A percentile compares a stretch with the other conserved stretches of the same genome.
Evolutionary conservation across 2,329 filamentous ascomycete genomes (phyloP).

Genomic region (Neopestalotiopsis clavispora): DNA sequence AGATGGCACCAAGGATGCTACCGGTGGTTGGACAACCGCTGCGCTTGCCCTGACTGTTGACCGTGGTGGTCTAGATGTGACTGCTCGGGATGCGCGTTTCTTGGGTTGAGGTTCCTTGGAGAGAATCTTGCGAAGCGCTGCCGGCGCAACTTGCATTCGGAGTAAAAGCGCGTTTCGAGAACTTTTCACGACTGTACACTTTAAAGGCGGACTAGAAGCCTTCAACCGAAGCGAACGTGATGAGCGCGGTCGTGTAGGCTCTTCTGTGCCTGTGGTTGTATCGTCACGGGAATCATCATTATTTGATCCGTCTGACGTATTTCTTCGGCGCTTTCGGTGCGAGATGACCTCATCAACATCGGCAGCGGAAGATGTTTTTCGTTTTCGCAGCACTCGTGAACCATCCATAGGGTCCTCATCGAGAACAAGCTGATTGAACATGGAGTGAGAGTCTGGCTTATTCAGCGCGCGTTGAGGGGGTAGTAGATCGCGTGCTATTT

Average conservation of each 20-base stretch:
- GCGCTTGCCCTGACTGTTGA: slow-evolving; percentile 38
- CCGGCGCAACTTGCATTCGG: slow-evolving; percentile 60
- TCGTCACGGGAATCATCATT: slow-evolving; percentile 38
- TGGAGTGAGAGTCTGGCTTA: slow-evolving; percentile 74
- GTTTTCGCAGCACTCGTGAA: slow-evolving; percentile 79
- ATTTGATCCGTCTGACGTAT: slow-evolving; percentile 48
- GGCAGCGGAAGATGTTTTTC: slow-evolving; percentile 77
- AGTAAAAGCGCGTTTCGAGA: slow-evolving; percentile 55
- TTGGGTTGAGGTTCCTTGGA: slow-evolving; percentile 61
- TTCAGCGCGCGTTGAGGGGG: slow-evolving; percentile 69
- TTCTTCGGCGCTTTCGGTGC: slow-evolving; percentile 59
- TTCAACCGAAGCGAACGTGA: slow-evolving; percentile 67
- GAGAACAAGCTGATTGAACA: slow-evolving; percentile 75
- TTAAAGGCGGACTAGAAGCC: slow-evolving; percentile 41
- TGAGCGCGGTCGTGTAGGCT: slow-evolving; percentile 43
- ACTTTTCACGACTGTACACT: slow-evolving; percentile 47
- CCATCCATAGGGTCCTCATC: slow-evolving; percentile 78
- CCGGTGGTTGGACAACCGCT: slow-evolving; percentile 47
- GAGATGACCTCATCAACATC: slow-evolving; percentile 58
- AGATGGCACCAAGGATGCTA: slow-evolving; percentile 61
- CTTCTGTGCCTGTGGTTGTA: slow-evolving; percentile 38
- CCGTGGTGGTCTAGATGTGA: slow-evolving; percentile 36
- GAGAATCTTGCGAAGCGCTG: slow-evolving; percentile 65
- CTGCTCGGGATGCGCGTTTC: slow-evolving; percentile 47
- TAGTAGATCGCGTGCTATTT: slow-evolving; percentile 73